Conservation (phyloP, 176 grass and related monocot species). For the Luzula sylvatica region DNA sequence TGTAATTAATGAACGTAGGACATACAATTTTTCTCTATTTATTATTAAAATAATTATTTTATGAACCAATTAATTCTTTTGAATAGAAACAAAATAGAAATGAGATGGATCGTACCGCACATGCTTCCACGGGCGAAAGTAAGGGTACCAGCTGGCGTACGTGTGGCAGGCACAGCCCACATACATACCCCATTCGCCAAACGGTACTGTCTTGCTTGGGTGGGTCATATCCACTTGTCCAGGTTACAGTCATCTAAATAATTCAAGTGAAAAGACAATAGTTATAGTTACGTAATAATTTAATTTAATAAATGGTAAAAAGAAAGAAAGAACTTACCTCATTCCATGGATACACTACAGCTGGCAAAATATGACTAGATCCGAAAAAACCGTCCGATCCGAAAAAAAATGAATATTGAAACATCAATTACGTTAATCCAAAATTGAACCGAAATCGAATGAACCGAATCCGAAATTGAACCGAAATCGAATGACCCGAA, state of each 20-base stretch:
- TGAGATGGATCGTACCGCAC: slow-evolving; percentile 41
- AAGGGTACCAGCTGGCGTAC: slow-evolving; percentile 58
- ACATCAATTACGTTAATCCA: too few relatives aligned
- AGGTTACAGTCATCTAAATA: slow-evolving; percentile 67
- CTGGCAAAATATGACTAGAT: too few relatives aligned
- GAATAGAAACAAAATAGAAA: slow-evolving; percentile 1
- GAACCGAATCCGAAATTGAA: too few relatives aligned
- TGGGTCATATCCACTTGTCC: slow-evolving; percentile 74
- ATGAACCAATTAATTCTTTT: background rate
- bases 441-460: too few relatives aligned
- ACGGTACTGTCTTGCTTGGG: slow-evolving; percentile 51
- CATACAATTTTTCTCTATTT: background rate
- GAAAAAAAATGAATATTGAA: too few relatives aligned
- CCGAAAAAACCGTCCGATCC: too few relatives aligned
- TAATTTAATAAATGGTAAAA: background rate
- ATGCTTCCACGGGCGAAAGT: slow-evolving; percentile 71
- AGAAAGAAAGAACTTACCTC: slow-evolving; percentile 35
- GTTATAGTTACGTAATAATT: background rate
- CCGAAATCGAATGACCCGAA: too few relatives aligned
- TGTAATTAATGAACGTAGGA: background rate
- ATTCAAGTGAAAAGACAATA: background rate
- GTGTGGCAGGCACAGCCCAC: slow-evolving; percentile 18
- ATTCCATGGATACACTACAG: slow-evolving; percentile 78
- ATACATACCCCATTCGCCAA: slow-evolving; percentile 64
- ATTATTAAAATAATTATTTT: background rate